These are phyloP conservation scores for Sporothrix dimorphospora DNA, from an alignment of 2,329 filamentous ascomycete genomes.

Conservation along the genomic window DNA sequence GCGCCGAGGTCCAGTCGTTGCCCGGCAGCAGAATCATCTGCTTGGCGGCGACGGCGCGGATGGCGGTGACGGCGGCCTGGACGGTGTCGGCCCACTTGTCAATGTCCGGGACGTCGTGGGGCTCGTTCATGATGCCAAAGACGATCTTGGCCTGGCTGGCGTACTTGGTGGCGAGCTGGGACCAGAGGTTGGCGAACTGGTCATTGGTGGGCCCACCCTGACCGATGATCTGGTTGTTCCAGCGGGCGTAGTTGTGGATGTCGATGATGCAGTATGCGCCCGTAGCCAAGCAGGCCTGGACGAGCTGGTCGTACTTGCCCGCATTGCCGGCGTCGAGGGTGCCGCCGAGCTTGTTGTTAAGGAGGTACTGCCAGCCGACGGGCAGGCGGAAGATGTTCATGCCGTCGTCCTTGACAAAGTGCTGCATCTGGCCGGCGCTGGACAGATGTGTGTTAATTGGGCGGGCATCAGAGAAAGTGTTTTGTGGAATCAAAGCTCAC, in stretches of 20 bases:
- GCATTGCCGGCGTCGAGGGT: conserved; percentile 48
- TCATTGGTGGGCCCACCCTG: conserved; percentile 65
- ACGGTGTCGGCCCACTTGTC: conserved; percentile 61
- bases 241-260: conserved; percentile 61
- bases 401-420: conserved; percentile 57
- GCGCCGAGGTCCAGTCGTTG: conserved; percentile 54
- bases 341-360: conserved; percentile 50
- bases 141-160: conserved; percentile 55
- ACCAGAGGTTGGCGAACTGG: conserved; percentile 65
- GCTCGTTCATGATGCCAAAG: conserved; percentile 73
- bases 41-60: conserved; percentile 62
- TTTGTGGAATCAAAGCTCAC: not conserved
- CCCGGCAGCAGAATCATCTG: conserved; percentile 69
- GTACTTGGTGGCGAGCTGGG: conserved; percentile 61
- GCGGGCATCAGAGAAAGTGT: not conserved
- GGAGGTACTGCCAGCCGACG: conserved; percentile 53
- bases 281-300: conserved; percentile 53
- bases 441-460: not conserved
- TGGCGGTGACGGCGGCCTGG: conserved; percentile 66
- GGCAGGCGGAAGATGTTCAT: conserved; percentile 59
- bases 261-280: conserved; percentile 56
- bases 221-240: conserved; percentile 64
- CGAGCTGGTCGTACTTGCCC: conserved; percentile 51
- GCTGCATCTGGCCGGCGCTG: conserved; percentile 52
- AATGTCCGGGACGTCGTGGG: conserved; percentile 60